Evolutionary conservation across 139 green algal genomes (phyloP), one percentile per base, ranked within the genome.

Genomic region (Asterochloris sp.): DNA sequence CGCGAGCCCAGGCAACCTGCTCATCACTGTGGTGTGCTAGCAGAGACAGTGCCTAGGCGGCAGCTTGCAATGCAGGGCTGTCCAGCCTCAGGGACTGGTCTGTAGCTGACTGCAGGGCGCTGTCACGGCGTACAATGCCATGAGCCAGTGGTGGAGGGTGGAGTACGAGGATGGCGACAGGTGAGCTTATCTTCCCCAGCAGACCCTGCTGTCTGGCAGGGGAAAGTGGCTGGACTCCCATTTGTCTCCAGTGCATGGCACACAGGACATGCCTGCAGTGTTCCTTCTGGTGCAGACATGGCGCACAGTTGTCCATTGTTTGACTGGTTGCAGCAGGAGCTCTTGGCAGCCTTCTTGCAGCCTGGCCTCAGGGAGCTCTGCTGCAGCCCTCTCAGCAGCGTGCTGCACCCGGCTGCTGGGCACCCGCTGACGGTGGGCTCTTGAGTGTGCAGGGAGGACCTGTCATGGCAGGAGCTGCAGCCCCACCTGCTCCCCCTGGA

Each of bases 91-190:
- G 66, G 10, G 21, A 71, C 66, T 71, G 38, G 38, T 54, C 38
- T 71, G 66, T 4, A 64, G 15, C 62, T 29, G 28, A 26, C n/a
- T 74, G 62, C 77, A 81, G 77, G 77, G 77, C 14, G 54, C 27
- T 27, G 77, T 81, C 16, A 73, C 62, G 77, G 62, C 15, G 14
- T 81, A 81, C 19, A 62, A 28, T 28, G 61, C 61, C 13, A 61
- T 29, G 15, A 24, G 61, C 77, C 73, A 81, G 77, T 81, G 62
- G 62, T 81, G 61, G 17, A 63, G 16, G 14, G 26, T 81, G 10
- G 27, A 81, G 63, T 81, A 74, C 27, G 62, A 73, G 21, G 77
- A 81, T 64, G 77, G 77, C n/a, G 77, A 81, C 26, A 81, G 77
- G 77, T 73, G 19, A 74, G 77, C n/a, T 19, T 12, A 8, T 6